phyloP scores from a whole-genome alignment of 805 yeast genomes.

The Candida rishiriensis region DNA sequence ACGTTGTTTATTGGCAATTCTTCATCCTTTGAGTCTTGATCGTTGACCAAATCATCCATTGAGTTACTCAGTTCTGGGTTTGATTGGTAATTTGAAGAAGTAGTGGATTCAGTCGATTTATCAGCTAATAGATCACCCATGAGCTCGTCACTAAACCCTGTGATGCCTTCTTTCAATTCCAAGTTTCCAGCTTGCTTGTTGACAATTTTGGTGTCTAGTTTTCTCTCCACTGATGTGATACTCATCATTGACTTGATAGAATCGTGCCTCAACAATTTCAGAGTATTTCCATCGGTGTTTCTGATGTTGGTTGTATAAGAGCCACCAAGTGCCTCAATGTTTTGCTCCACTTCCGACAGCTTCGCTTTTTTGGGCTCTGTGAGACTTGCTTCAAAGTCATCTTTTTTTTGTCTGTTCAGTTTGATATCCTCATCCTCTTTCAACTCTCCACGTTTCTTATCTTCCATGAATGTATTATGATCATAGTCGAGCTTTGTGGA shows the following conservation, averaged over 20 bases:
- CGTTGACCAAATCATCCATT: background rate
- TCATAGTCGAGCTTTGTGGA: constrained; percentile 17
- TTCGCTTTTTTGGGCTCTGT: constrained; percentile 1
- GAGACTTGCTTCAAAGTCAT: constrained; percentile 13
- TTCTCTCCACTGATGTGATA: constrained; percentile 24
- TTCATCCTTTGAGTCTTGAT: background rate
- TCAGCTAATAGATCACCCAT: constrained; percentile 7
- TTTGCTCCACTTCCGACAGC: constrained; percentile 21
- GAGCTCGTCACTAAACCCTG: constrained; percentile 19
- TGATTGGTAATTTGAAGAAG: background rate
- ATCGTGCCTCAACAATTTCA: constrained; percentile 27
- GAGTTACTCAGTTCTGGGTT: background rate
- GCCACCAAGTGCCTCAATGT: constrained; percentile 27
- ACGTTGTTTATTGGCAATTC: background rate
- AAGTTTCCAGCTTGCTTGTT: constrained; percentile 13
- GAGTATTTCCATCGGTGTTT: constrained; percentile 22
- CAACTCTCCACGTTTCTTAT: constrained; percentile 17
- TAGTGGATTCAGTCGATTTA: background rate
- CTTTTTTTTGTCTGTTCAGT: constrained; percentile 9
- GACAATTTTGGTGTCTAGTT: constrained; percentile 19
- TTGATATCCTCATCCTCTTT: constrained; percentile 15
- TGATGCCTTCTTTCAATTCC: constrained; percentile 18
- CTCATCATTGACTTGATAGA: constrained; percentile 27
- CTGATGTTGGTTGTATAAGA: constrained; percentile 31
- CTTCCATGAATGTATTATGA: constrained; percentile 26